Percentiles rank a stretch among this genome's conserved stretches.
Conservation (phyloP, 2,329 filamentous ascomycete species). For the Colletotrichum navitas region DNA sequence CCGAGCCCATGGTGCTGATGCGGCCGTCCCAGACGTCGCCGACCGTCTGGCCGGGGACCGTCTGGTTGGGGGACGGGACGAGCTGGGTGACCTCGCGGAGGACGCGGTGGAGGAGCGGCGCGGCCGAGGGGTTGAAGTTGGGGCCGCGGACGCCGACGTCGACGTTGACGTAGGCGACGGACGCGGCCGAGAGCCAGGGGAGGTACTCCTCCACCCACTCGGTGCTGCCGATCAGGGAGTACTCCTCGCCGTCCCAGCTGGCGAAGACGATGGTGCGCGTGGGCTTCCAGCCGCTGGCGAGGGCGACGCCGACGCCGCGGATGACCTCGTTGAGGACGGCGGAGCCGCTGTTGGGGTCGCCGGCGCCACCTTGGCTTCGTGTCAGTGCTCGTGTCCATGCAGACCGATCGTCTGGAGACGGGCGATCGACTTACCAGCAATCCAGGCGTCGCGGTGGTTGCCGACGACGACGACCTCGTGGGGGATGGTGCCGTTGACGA, state of each 20-base stretch:
- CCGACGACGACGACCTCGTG: constrained; percentile 91
- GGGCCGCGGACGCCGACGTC: constrained; percentile 80
- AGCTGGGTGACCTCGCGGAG: constrained; percentile 74
- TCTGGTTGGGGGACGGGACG: constrained; percentile 82
- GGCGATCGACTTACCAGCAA: constrained; percentile 60
- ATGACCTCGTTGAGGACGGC: constrained; percentile 84
- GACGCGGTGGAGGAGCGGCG: constrained; percentile 81
- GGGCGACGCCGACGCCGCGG: constrained; percentile 77
- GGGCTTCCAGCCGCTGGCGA: constrained; percentile 70
- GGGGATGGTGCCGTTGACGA: constrained; percentile 87
- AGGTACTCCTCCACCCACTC: constrained; percentile 95
- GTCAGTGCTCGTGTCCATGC: background rate
- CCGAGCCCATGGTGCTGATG: constrained; percentile 77
- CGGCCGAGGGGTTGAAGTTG: constrained; percentile 73
- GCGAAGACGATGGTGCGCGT: constrained; percentile 92
- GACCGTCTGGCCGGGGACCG: constrained; percentile 77
- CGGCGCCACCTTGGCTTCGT: constrained; percentile 73
- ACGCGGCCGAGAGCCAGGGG: constrained; percentile 80
- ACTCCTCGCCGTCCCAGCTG: constrained; percentile 86
- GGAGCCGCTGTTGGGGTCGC: constrained; percentile 85
- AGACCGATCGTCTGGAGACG: background rate
- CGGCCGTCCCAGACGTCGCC: constrained; percentile 74
- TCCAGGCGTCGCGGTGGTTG: constrained; percentile 94
- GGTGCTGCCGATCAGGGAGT: constrained; percentile 86
- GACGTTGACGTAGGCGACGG: constrained; percentile 88